Evolutionary conservation across 75 land plant species (phyloP), one percentile per base, ranked within the genome.

Genomic region (Pinus taeda): DNA sequence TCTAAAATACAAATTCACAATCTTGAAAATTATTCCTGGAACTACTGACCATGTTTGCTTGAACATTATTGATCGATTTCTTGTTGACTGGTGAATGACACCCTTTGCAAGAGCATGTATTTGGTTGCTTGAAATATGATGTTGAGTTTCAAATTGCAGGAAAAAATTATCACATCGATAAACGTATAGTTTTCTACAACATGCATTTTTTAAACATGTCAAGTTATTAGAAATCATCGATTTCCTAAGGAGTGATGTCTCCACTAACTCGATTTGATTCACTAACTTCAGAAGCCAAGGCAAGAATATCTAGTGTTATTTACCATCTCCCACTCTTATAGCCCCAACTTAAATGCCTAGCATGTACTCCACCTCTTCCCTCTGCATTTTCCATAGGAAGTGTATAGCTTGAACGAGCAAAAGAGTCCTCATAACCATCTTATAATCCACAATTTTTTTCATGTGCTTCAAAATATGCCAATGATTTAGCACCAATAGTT

Each of bases 281-380:
- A n/a, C n/a, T n/a, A n/a, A n/a, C n/a, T n/a, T n/a, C 87, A 36
- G 91, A 73, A 57, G 91, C 87, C 81, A 90, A 77, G 60, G 93
- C 92, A 73, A 90, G 66, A 72, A 91, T 87, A 62, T 96, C 96
- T 13, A 94, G 97, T 18, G 93, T 90, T 76, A 90, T 90, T 66
- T 90, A 93, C 99, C 97, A 94, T 79, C 84, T 94, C 29, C 97
- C 99, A 80, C 99, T 94, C 80, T 91, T 91, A 37, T 95, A 84
- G 39, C 95, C 97, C 99, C 97, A 92, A 57, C 95, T 92, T 4
- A 98, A 94, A n/a, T 95, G 87, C 82, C 95, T 86, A 1, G 88
- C 93, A 78, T 93, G 90, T 12, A 84, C 22, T 45, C 77, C 84
- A 45, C 60, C 73, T 12, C 83, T 84, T 4, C 81, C 87, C 17